Evolutionary conservation across 1,284 basidiomycete genomes (phyloP).

Genomic region (Cutaneotrichosporon cutaneum): DNA sequence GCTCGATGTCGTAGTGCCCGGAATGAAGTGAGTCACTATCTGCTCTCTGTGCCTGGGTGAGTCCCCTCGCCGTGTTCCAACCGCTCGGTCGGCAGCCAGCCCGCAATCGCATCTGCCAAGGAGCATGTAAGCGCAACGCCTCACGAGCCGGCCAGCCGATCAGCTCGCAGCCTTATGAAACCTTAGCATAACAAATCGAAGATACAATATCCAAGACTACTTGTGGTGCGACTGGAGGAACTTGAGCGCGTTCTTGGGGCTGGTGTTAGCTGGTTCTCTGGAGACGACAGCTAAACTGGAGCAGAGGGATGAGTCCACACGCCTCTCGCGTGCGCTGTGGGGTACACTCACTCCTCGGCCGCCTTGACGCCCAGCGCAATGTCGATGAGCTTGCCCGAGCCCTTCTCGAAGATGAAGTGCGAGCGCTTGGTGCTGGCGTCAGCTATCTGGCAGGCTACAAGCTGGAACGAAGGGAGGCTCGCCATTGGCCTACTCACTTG

Average conservation of each 20-base stretch:
- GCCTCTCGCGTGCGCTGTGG: too few species aligned
- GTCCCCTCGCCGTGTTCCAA: too few species aligned
- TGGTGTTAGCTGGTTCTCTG: slow-evolving; percentile 28
- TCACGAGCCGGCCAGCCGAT: too few species aligned
- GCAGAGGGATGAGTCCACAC: too few species aligned
- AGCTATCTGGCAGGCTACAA: not conserved
- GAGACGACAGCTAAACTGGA: too few species aligned
- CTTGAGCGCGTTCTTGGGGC: slow-evolving; percentile 33
- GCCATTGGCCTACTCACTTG: slow-evolving; percentile 56
- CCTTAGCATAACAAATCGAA: not conserved
- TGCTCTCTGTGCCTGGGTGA: too few species aligned
- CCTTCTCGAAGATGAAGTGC: slow-evolving; percentile 86
- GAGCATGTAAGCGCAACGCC: too few species aligned
- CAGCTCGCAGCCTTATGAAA: not conserved
- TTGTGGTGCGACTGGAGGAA: slow-evolving; percentile 39
- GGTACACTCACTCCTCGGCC: slow-evolving; percentile 57
- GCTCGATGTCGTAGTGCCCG: too few species aligned
- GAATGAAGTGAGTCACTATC: too few species aligned
- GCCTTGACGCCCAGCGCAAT: slow-evolving; percentile 80
- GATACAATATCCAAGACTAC: slow-evolving; percentile 1
- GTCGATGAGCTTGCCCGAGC: slow-evolving; percentile 73
- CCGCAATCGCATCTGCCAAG: too few species aligned
- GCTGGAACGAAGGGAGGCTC: not conserved
- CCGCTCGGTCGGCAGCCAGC: too few species aligned
- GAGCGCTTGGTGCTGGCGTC: slow-evolving; percentile 68